A percentile compares a stretch with the other conserved stretches of the same genome.
Conservation (phyloP, 768 basidiomycete genomes). For the Termitomyces sp. region DNA sequence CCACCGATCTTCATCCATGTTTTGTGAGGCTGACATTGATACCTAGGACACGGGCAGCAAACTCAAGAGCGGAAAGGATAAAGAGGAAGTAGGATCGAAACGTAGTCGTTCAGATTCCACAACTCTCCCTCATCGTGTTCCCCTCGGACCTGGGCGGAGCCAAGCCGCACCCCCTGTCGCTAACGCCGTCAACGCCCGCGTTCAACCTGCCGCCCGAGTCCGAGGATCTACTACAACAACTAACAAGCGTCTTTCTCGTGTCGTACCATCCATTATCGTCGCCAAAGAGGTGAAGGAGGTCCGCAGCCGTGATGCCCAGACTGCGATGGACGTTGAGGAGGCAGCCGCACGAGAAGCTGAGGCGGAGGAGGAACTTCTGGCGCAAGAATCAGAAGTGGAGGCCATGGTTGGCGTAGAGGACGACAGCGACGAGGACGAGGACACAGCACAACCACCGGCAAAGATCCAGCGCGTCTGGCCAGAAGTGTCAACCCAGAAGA, state of each 20-base stretch:
- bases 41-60: conserved; percentile 49
- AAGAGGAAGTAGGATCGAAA: conserved; percentile 64
- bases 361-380: conserved; percentile 38
- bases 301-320: conserved; percentile 36
- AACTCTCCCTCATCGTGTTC: conserved; percentile 66
- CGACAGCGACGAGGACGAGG: conserved; percentile 44
- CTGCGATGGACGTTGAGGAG: conserved; percentile 69
- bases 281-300: conserved; percentile 39
- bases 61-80: conserved; percentile 54
- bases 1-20: conserved; percentile 12
- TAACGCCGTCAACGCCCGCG: conserved; percentile 40
- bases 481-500: conserved; percentile 64
- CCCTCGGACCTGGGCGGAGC: conserved; percentile 58
- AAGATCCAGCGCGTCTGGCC: conserved; percentile 66
- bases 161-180: conserved; percentile 43
- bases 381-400: conserved; percentile 55
- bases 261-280: conserved; percentile 41
- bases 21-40: conserved; percentile 22
- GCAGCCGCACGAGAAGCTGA: conserved; percentile 36
- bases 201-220: conserved; percentile 25
- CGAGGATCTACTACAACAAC: conserved; percentile 28
- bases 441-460: conserved; percentile 29
- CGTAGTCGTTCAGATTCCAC: conserved; percentile 67
- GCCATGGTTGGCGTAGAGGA: conserved; percentile 59
- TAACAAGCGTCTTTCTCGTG: conserved; percentile 40